Percentiles rank a stretch among this genome's conserved stretches.
phyloP scores from a whole-genome alignment of 805 yeast species.

The Metschnikowia anglica region DNA sequence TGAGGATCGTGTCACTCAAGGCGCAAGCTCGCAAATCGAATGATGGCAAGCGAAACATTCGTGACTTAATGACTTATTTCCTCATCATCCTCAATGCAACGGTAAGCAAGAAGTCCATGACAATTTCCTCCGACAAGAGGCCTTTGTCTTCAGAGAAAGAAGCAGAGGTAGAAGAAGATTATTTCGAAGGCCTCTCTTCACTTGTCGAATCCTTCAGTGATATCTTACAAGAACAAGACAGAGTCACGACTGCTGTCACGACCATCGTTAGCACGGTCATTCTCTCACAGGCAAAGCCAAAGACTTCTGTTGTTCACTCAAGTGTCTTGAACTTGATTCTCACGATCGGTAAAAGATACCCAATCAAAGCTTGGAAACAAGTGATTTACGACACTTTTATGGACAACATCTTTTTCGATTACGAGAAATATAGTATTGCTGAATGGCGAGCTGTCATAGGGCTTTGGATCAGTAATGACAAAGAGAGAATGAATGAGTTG shows the following conservation, averaged over 20 bases:
- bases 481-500: conserved; percentile 57
- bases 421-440: conserved; percentile 16
- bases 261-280: conserved; percentile 54
- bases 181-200: conserved; percentile 29
- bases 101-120: conserved; percentile 7
- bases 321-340: conserved; percentile 47
- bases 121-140: conserved; percentile 1
- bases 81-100: conserved; percentile 27
- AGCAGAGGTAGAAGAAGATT: background rate
- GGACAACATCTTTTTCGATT: conserved; percentile 56
- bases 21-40: conserved; percentile 59
- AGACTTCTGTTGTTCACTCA: conserved; percentile 35
- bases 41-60: conserved; percentile 60
- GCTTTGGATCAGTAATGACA: conserved; percentile 65
- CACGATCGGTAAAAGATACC: conserved; percentile 33
- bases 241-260: conserved; percentile 48
- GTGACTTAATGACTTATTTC: conserved; percentile 46
- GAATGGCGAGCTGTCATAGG: conserved; percentile 58
- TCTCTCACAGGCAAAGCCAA: conserved; percentile 52
- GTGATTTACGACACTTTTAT: conserved; percentile 61
- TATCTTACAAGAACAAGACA: conserved; percentile 53
- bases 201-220: conserved; percentile 28
- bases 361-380: conserved; percentile 60
- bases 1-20: conserved; percentile 54
- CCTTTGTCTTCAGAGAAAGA: background rate